Percentiles rank a stretch among this genome's conserved stretches.
phyloP scores from a whole-genome alignment of 2,329 filamentous ascomycete genomes.

The Aureobasidium sp. region DNA sequence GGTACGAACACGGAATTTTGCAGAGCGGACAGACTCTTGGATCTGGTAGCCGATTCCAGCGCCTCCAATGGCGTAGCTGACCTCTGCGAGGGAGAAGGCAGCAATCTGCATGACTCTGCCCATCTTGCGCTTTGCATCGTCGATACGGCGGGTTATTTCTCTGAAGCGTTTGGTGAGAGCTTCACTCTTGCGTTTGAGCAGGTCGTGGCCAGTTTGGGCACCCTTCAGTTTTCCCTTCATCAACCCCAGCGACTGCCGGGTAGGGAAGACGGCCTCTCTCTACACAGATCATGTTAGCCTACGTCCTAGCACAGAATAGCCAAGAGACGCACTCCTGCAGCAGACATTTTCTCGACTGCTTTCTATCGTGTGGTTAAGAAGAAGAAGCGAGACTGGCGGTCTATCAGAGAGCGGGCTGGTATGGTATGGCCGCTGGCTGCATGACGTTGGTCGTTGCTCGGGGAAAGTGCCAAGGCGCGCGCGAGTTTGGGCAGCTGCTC shows the following conservation, averaged over 20 bases:
- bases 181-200: conserved; percentile 96
- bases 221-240: conserved; percentile 99
- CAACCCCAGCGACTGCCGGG: conserved; percentile 87
- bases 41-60: conserved; percentile 89
- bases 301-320: not conserved
- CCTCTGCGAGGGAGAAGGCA: conserved; percentile 93
- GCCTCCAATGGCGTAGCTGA: conserved; percentile 92
- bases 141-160: conserved; percentile 95
- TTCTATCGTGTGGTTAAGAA: not conserved
- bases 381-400: not conserved
- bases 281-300: conserved; percentile 32
- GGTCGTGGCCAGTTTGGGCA: conserved; percentile 69
- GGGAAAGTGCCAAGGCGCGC: conserved; percentile 11
- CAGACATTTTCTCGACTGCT: conserved; percentile 32
- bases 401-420: not conserved
- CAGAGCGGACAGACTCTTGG: conserved; percentile 88
- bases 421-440: not conserved
- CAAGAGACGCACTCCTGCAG: conserved; percentile 30
- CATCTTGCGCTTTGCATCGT: conserved; percentile 99
- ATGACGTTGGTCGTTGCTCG: conserved; percentile 9
- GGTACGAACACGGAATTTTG: conserved; percentile 84
- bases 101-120: conserved; percentile 98
- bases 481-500: not conserved
- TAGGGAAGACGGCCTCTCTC: conserved; percentile 97
- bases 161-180: conserved; percentile 71